Evolutionary conservation across 2,329 filamentous ascomycete genomes (phyloP).

Genomic region (Hypoxylon sp.): DNA sequence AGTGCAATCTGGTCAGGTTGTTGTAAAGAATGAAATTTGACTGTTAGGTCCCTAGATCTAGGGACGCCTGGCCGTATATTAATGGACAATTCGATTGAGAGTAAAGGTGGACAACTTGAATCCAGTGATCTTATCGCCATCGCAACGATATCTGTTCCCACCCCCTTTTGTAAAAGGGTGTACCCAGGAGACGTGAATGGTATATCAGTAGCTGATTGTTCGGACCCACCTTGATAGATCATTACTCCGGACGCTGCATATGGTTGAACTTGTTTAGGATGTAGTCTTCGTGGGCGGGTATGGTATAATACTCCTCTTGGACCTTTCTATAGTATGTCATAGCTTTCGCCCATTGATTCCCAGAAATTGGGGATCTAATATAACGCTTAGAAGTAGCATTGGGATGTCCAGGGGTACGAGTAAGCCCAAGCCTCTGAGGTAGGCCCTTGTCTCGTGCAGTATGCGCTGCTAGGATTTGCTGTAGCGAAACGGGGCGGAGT

Average conservation of each 20-base stretch:
- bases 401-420: background rate
- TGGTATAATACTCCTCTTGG: slow-evolving; percentile 1
- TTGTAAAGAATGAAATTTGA: too few species aligned
- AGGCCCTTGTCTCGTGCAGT: slow-evolving; percentile 10
- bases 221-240: background rate
- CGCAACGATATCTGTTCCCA: background rate
- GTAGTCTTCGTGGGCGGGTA: background rate
- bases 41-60: too few species aligned
- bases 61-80: too few species aligned
- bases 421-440: slow-evolving; percentile 11
- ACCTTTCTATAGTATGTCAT: slow-evolving; percentile 5
- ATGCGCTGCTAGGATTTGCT: slow-evolving; percentile 20
- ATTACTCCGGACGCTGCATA: background rate
- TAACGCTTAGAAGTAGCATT: slow-evolving; percentile 13
- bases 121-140: background rate
- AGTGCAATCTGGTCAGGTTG: too few species aligned
- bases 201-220: background rate
- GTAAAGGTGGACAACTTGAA: background rate
- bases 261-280: background rate
- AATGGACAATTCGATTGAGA: too few species aligned
- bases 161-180: background rate
- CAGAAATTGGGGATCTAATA: slow-evolving; percentile 16
- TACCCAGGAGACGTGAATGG: background rate
- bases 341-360: slow-evolving; percentile 11
- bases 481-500: slow-evolving; percentile 18